Evolutionary conservation across 2,329 filamentous ascomycete species (phyloP).

Genomic region (Fusarium lateritium): DNA sequence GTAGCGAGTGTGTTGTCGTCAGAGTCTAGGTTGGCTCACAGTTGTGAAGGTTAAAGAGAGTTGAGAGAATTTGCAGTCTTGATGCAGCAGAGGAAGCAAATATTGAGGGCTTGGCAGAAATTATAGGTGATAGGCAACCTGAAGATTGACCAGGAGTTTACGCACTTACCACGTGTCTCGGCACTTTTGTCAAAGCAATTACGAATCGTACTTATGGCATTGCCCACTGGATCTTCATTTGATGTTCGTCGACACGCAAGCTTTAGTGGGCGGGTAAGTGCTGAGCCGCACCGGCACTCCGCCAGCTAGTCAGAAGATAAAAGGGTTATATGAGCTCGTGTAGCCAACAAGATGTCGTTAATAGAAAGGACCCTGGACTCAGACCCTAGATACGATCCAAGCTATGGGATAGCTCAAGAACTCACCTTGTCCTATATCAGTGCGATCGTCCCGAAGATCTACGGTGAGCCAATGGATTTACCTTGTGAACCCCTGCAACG

Average conservation of each 20-base stretch:
- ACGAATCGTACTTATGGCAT: slow-evolving; percentile 10
- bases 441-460: slow-evolving; percentile 34
- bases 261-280: slow-evolving; percentile 10
- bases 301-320: not conserved
- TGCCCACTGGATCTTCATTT: slow-evolving; percentile 27
- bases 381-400: slow-evolving; percentile 2
- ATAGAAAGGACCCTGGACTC: not conserved
- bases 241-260: slow-evolving; percentile 26
- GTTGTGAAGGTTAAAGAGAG: not conserved
- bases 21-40: not conserved
- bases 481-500: slow-evolving; percentile 12
- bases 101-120: slow-evolving; percentile 14
- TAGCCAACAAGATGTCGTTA: not conserved
- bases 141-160: slow-evolving; percentile 2
- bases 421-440: slow-evolving; percentile 20
- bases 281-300: slow-evolving; percentile 16
- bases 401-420: slow-evolving; percentile 7
- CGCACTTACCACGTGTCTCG: slow-evolving; percentile 1
- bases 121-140: slow-evolving; percentile 19
- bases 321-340: not conserved
- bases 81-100: not conserved
- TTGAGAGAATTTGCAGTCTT: not conserved
- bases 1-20: not conserved
- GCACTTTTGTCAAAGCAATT: slow-evolving; percentile 17
- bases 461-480: slow-evolving; percentile 25